Evolutionary conservation across 768 basidiomycete genomes (phyloP).

Genomic region (Lyophyllum semitale): DNA sequence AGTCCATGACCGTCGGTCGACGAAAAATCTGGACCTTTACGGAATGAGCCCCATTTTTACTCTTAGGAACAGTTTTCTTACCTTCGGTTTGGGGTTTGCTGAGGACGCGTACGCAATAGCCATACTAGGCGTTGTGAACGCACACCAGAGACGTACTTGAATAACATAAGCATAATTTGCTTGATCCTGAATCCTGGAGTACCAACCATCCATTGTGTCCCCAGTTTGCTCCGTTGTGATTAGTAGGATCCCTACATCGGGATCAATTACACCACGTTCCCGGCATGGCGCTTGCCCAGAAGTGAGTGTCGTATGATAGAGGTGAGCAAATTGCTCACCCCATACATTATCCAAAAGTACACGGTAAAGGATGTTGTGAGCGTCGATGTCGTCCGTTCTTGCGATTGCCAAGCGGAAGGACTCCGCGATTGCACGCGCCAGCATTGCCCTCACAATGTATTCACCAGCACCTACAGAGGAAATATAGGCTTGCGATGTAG

Average conservation of each 20-base stretch:
- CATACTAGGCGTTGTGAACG: constrained; percentile 83
- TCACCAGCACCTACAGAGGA: constrained; percentile 65
- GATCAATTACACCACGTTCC: constrained; percentile 40
- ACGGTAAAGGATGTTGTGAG: constrained; percentile 53
- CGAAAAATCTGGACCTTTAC: constrained; percentile 43
- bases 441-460: constrained; percentile 55
- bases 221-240: constrained; percentile 47
- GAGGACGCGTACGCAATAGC: constrained; percentile 72
- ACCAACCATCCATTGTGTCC: constrained; percentile 18
- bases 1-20: constrained; percentile 28
- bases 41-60: background rate
- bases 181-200: background rate
- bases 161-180: constrained; percentile 1
- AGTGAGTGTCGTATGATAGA: constrained; percentile 5
- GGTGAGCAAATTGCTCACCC: constrained; percentile 36
- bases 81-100: constrained; percentile 56
- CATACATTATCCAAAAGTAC: constrained; percentile 51
- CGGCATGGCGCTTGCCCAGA: constrained; percentile 32
- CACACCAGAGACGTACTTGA: constrained; percentile 77
- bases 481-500: background rate
- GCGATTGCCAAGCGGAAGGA: constrained; percentile 27
- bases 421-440: constrained; percentile 60
- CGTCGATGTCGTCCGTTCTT: constrained; percentile 40
- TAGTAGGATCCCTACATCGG: constrained; percentile 65
- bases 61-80: constrained; percentile 23